phyloP scores from a whole-genome alignment of 495 filamentous ascomycete genomes.

The Neurospora sp. region DNA sequence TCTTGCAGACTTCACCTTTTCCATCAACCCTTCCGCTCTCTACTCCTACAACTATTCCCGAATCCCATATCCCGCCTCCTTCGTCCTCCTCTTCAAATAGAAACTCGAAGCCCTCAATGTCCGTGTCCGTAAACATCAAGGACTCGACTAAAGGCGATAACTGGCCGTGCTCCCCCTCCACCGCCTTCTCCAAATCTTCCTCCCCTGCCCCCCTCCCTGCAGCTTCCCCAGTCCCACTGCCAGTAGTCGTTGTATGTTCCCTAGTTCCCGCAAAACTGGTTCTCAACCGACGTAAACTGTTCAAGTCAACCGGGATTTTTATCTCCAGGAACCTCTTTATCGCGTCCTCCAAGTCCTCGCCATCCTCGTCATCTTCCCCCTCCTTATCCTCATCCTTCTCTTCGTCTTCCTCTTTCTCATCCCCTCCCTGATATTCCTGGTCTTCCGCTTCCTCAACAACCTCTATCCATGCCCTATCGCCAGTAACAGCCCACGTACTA shows the following conservation, averaged over 20 bases:
- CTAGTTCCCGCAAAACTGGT: not conserved
- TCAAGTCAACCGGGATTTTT: not conserved
- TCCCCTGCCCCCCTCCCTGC: not conserved
- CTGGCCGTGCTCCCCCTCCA: not conserved
- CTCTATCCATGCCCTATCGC: not conserved
- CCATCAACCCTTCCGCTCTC: not conserved
- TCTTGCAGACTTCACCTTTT: not conserved
- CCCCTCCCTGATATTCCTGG: not conserved
- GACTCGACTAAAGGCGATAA: not conserved
- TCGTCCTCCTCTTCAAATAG: not conserved
- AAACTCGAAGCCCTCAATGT: not conserved
- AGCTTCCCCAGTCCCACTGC: not conserved
- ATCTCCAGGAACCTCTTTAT: not conserved
- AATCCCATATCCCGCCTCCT: not conserved
- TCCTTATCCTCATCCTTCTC: not conserved
- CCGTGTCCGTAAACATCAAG: not conserved
- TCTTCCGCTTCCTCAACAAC: not conserved
- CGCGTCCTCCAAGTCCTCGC: not conserved
- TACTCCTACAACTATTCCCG: not conserved
- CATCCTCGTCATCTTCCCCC: not conserved
- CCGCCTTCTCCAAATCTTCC: not conserved
- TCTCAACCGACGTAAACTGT: not conserved
- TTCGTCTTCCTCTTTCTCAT: not conserved
- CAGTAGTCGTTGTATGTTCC: not conserved
- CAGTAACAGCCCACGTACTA: not conserved